Evolutionary conservation across 1,284 basidiomycete species (phyloP), one percentile per base, ranked within the genome.

Genomic region (Inonotus obliquus): DNA sequence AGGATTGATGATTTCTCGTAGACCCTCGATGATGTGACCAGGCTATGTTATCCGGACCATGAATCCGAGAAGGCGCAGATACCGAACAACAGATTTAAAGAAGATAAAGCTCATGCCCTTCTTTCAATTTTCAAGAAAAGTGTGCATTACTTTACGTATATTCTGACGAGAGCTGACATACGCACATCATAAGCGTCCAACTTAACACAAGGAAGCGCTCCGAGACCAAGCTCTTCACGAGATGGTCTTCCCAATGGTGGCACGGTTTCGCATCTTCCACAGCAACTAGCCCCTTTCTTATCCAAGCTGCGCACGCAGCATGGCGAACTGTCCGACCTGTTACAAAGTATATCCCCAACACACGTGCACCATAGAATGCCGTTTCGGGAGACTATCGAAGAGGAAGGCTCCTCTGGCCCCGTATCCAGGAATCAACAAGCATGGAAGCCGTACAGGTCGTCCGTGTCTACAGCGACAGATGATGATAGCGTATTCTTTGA

Each of bases 401-500:
- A 65, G 48, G 49, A 60, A 29, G 38, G 37, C 5, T n/a, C 23
- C 9, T 21, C 38, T 14, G 54, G 17, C 17, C 41, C 56, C 17
- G 19, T 19, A 21, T 6, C 48, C 14, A 54, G 29, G 45, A 55
- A 41, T 49, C 54, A 60, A 57, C 37, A 14, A 21, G 38, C 54
- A 25, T 55, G 52, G 57, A 53, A 54, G 25, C 52, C 56, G 13
- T 59, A 56, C 35, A 53, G 64, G 35, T 51, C 77, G 62, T 87
- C 86, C 10, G 74, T 79, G 21, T 70, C 77, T 23, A 86, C 85
- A 17, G 80, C 79, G 23, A 54, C 63, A 11, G 86, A 84, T 61
- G 62, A 51, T 19, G 74, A 78, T 55, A 79, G 81, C 59, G 81
- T 89, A 67, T 91, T 89, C 89, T 91, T 81, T 67, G 89, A 91